These are phyloP conservation scores for Ceratocystis cacaofunesta DNA, from an alignment of 2,329 filamentous ascomycete species.

Conservation along the genomic window DNA sequence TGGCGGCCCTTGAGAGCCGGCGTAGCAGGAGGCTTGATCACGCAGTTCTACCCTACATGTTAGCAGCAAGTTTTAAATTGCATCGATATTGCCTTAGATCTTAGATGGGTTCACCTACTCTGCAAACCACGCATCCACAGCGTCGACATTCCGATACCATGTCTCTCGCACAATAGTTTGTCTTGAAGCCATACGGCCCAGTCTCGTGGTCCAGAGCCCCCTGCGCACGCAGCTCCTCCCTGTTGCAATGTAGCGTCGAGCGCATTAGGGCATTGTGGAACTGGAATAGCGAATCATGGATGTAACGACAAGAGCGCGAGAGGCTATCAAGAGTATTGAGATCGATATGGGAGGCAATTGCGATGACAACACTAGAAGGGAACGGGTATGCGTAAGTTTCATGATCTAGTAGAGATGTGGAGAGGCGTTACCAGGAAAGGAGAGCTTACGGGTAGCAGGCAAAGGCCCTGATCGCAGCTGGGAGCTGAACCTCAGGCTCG, in stretches of 20 bases:
- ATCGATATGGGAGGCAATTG: slow-evolving; percentile 64
- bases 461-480: slow-evolving; percentile 20
- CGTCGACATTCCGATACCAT: slow-evolving; percentile 71
- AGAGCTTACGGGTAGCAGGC: slow-evolving; percentile 26
- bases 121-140: slow-evolving; percentile 64
- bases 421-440: neutral
- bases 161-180: slow-evolving; percentile 69
- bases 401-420: neutral
- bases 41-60: slow-evolving; percentile 55
- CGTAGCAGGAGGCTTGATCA: slow-evolving; percentile 62
- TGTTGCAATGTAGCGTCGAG: slow-evolving; percentile 65
- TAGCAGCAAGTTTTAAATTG: neutral
- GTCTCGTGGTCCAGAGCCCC: slow-evolving; percentile 29
- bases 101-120: slow-evolving; percentile 40
- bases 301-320: slow-evolving; percentile 64
- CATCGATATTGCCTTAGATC: neutral
- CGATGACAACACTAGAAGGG: slow-evolving; percentile 53
- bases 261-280: slow-evolving; percentile 59
- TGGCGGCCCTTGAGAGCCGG: slow-evolving; percentile 57
- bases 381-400: slow-evolving; percentile 5
- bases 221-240: slow-evolving; percentile 45
- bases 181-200: slow-evolving; percentile 49
- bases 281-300: slow-evolving; percentile 63
- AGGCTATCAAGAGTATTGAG: slow-evolving; percentile 76
- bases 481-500: slow-evolving; percentile 9